Evolutionary conservation across 108 stramenopile genomes (phyloP).

Genomic region (Cyclostephanos tholiformis): DNA sequence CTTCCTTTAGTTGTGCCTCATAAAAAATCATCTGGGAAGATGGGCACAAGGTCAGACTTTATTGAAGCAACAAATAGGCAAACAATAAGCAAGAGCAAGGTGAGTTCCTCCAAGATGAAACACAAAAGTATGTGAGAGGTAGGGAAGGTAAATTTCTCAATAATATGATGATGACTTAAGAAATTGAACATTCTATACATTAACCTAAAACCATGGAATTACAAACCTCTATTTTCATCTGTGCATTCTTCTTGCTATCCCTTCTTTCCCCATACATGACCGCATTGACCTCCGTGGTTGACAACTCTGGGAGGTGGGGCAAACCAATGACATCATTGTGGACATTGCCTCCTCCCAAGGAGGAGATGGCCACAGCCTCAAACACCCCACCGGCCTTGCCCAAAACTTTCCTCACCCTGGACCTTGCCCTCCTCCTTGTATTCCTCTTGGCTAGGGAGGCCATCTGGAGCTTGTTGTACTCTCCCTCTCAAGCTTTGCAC

Average conservation of each 20-base stretch:
- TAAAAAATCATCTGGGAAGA: too few relatives aligned
- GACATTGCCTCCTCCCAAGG: not conserved
- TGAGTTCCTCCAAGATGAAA: too few relatives aligned
- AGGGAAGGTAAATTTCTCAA: too few relatives aligned
- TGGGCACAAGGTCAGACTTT: too few relatives aligned
- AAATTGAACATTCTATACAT: too few relatives aligned
- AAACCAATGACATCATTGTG: not conserved
- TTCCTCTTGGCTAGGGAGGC: conserved; percentile 74
- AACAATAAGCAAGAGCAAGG: too few relatives aligned
- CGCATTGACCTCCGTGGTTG: conserved; percentile 11
- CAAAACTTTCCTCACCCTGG: conserved; percentile 52
- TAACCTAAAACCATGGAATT: too few relatives aligned
- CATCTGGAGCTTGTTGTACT: conserved; percentile 70
- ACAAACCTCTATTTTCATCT: not conserved
- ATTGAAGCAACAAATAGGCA: too few relatives aligned
- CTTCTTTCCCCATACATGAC: not conserved
- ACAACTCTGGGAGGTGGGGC: not conserved
- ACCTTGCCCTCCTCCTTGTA: conserved; percentile 73
- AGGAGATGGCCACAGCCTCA: not conserved
- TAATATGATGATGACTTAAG: too few relatives aligned
- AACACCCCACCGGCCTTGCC: not conserved
- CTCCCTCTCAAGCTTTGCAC: conserved; percentile 82
- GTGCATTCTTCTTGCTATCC: not conserved
- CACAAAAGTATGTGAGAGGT: too few relatives aligned
- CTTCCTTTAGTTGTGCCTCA: too few relatives aligned